Base-by-base conservation (phyloP, 2,329 filamentous ascomycete species). In the Colletotrichum orchidophilum region DNA sequence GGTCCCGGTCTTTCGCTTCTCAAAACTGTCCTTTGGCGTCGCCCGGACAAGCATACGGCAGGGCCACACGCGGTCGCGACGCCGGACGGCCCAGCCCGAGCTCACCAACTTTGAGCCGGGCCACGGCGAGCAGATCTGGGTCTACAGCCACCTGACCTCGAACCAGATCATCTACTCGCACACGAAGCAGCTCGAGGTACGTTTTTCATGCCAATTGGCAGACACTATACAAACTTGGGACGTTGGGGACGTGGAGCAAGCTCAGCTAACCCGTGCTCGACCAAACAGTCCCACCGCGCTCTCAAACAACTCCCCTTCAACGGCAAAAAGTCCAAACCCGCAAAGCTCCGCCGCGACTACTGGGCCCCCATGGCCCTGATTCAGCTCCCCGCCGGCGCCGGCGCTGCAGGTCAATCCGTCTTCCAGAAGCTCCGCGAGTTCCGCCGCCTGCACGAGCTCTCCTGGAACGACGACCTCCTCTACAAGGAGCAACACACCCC, bases 361-460 rank as follows among this genome's bases (percentile, higher is more conserved):
- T 93, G 91, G 91, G 82, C 83, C 39, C 88, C 88, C 7, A 81
- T 92, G 76, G 90, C 89, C 61, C 81, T 86, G 73, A 87, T 93
- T 72, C 82, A 86, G 76, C 90, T 93, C 77, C 85, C 86, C 53
- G 71, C 80, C 54, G 87, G 86, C 53, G 80, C 83, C 49, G 87
- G 86, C 70, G 77, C 81, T 29, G 82, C 90, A 15, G 91, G 91
- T 27, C 87, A 87, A 33, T 87, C 85, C 62, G 87, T 89, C 54
- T 92, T 84, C 80, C 88, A 90, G 75, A 90, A 88, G 77, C 84
- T 93, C 75, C 89, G 90, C 75, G 91, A 93, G 82, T 87, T 91
- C 80, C 87, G 88, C 75, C 83, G 83, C 76, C 82, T 89, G 60
- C 91, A 93, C 83, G 88, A 91, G 80, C 85, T 91, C 33, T 82